phyloP scores from a whole-genome alignment of 495 filamentous ascomycete genomes.

The Penicillium alfredii region DNA sequence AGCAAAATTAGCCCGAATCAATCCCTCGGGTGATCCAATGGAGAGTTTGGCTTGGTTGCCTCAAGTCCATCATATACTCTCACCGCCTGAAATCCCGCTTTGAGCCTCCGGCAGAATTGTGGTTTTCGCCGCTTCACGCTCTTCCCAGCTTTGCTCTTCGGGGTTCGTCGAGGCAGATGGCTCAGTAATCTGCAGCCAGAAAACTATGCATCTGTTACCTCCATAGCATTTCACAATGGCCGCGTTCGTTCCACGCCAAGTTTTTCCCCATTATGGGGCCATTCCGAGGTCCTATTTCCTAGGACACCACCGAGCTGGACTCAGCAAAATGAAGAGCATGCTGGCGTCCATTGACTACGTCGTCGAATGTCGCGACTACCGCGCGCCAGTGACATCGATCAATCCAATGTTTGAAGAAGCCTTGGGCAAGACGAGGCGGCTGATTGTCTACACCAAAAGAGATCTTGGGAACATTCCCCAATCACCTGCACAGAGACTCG shows the following conservation, averaged over 20 bases:
- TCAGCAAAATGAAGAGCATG: conserved; percentile 77
- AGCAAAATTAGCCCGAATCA: too few species aligned
- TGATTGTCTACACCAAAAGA: conserved; percentile 88
- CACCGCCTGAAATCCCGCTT: conserved; percentile 4
- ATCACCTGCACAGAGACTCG: conserved; percentile 22
- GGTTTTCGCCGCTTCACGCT: not conserved
- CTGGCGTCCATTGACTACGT: conserved; percentile 79
- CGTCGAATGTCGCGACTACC: conserved; percentile 91
- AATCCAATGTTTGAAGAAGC: conserved; percentile 87
- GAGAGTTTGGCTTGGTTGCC: too few species aligned
- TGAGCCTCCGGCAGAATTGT: not conserved
- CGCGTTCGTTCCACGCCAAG: conserved; percentile 64
- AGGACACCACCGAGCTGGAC: conserved; percentile 85
- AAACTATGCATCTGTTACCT: too few species aligned
- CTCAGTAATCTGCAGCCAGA: not conserved
- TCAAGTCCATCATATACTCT: too few species aligned
- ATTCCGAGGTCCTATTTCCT: conserved; percentile 91
- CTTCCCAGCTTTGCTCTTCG: not conserved
- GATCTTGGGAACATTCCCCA: conserved; percentile 57
- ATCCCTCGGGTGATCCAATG: too few species aligned
- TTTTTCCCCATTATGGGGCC: conserved; percentile 61
- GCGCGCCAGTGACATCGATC: conserved; percentile 77
- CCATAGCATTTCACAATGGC: conserved; percentile 13
- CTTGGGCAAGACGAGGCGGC: conserved; percentile 59
- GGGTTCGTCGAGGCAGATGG: not conserved